A percentile compares a stretch with the other conserved stretches of the same genome.
These are phyloP conservation scores for Carex cristatella DNA, from an alignment of 176 grass and related monocot species.

Conservation along the genomic window DNA sequence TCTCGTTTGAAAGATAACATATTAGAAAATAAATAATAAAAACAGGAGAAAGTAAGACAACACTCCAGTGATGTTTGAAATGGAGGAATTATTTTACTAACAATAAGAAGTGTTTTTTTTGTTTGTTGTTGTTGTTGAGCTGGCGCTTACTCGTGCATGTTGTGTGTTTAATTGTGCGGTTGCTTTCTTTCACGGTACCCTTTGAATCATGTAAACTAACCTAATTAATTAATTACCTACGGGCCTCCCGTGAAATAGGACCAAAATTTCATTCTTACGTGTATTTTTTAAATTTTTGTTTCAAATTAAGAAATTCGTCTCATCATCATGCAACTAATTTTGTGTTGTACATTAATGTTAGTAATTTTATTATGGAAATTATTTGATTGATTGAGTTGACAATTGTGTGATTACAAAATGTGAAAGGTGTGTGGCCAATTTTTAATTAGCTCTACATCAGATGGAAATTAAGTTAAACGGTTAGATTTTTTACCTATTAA, in stretches of 20 bases:
- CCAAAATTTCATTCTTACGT: background rate
- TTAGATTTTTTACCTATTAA: background rate
- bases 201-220: slow-evolving; percentile 10
- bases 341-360: background rate
- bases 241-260: slow-evolving; percentile 14
- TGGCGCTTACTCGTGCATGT: background rate
- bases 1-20: too few species aligned
- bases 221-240: background rate
- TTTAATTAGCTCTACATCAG: background rate
- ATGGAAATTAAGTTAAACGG: background rate
- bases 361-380: background rate
- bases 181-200: slow-evolving; percentile 13
- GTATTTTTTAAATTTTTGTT: background rate
- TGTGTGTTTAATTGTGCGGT: background rate
- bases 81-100: background rate
- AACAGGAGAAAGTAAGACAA: background rate
- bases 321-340: too few species aligned
- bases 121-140: background rate
- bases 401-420: background rate
- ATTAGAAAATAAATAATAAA: background rate
- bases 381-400: background rate
- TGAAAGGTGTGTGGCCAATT: background rate
- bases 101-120: too few species aligned
- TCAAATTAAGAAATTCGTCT: too few species aligned
- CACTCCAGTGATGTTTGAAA: background rate